Conservation (phyloP, 805 yeast genomes). For the Candida berthetii region DNA sequence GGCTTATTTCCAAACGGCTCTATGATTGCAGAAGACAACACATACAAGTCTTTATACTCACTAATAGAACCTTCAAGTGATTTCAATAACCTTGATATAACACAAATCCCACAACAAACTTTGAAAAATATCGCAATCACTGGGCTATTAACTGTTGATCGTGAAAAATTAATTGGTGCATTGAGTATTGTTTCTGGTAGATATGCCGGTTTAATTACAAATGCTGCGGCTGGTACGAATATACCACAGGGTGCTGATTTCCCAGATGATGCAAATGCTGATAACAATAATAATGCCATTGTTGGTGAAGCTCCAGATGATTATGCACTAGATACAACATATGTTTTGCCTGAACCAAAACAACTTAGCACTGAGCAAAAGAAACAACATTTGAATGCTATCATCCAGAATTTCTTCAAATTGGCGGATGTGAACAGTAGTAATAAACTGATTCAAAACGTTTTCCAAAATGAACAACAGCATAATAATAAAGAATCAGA, state of each 20-base stretch:
- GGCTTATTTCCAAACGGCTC: slow-evolving; percentile 24
- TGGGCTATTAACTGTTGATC: slow-evolving; percentile 53
- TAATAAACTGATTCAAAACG: slow-evolving; percentile 11
- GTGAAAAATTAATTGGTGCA: slow-evolving; percentile 52
- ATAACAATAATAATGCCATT: slow-evolving; percentile 23
- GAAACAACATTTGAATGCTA: slow-evolving; percentile 46
- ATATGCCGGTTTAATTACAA: slow-evolving; percentile 40
- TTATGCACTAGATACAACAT: slow-evolving; percentile 25
- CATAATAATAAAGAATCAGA: slow-evolving; percentile 13
- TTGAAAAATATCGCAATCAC: slow-evolving; percentile 59
- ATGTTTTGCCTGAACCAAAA: slow-evolving; percentile 53
- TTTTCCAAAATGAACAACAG: slow-evolving; percentile 13
- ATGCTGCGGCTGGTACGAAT: background rate
- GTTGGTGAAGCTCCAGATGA: slow-evolving; percentile 15
- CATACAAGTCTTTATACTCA: slow-evolving; percentile 62
- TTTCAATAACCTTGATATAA: slow-evolving; percentile 62
- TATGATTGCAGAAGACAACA: slow-evolving; percentile 29
- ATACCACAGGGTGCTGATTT: no score
- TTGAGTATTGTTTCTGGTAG: slow-evolving; percentile 65
- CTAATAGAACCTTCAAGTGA: slow-evolving; percentile 58
- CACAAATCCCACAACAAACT: slow-evolving; percentile 57
- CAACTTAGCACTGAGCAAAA: slow-evolving; percentile 47
- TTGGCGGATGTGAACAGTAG: slow-evolving; percentile 29
- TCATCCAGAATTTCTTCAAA: slow-evolving; percentile 53
- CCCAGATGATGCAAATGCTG: slow-evolving; percentile 8